These are phyloP conservation scores for Leishmania lainsoni DNA, from an alignment of 208 protist genomes.

Conservation along the genomic window DNA sequence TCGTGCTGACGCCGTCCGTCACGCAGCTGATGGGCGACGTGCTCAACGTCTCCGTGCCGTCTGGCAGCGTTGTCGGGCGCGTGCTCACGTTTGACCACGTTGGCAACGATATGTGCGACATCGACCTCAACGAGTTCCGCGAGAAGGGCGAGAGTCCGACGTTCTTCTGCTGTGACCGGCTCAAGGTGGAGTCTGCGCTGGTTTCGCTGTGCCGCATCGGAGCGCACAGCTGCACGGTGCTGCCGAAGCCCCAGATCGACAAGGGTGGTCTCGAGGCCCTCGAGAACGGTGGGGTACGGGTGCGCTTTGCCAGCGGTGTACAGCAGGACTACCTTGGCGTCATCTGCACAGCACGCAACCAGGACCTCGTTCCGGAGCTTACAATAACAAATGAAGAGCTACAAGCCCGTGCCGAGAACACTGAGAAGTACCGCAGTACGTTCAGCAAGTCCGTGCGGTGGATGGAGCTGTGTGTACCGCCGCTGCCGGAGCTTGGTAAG, in stretches of 20 bases:
- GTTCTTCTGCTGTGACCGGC: slow-evolving; percentile 92
- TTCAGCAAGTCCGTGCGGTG: slow-evolving; percentile 78
- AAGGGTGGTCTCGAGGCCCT: slow-evolving; percentile 77
- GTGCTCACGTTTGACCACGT: slow-evolving; percentile 92
- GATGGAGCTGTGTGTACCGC: slow-evolving; percentile 90
- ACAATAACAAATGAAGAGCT: slow-evolving; percentile 85
- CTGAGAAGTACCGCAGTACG: slow-evolving; percentile 72
- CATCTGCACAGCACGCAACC: slow-evolving; percentile 86
- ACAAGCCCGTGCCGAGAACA: slow-evolving; percentile 79
- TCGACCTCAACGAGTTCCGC: slow-evolving; percentile 92
- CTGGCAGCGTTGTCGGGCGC: slow-evolving; percentile 87
- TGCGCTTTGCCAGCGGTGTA: slow-evolving; percentile 82
- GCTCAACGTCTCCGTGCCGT: slow-evolving; percentile 89
- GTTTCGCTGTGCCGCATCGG: slow-evolving; percentile 86
- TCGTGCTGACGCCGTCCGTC: slow-evolving; percentile 90
- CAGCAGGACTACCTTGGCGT: slow-evolving; percentile 86
- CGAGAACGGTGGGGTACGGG: slow-evolving; percentile 82
- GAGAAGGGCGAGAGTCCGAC: slow-evolving; percentile 93
- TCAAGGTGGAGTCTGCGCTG: slow-evolving; percentile 84
- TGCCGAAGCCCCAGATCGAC: slow-evolving; percentile 83
- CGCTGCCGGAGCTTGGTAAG: slow-evolving; percentile 82
- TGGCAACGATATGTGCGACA: slow-evolving; percentile 92
- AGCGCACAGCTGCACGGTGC: slow-evolving; percentile 80
- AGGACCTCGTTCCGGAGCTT: slow-evolving; percentile 78
- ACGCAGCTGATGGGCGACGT: slow-evolving; percentile 93